Conservation (phyloP, 2,329 filamentous ascomycete species). For the Purpureocillium lavendulum region DNA sequence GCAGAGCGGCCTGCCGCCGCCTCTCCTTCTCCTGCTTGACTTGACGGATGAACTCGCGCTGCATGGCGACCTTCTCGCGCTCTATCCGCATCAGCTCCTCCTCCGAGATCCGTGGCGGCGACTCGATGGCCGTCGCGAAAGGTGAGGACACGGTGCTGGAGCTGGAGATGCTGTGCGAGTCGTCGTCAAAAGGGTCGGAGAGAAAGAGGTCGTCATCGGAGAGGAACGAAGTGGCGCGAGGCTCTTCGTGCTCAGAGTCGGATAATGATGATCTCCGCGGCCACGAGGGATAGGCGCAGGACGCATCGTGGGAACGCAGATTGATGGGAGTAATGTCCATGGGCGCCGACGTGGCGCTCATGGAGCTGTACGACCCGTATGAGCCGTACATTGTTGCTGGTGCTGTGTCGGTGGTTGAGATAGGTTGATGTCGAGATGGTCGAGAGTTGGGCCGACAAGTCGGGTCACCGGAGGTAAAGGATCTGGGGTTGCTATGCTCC, state of each 20-base stretch:
- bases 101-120: constrained; percentile 30
- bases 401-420: constrained; percentile 9
- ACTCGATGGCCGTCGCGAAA: constrained; percentile 14
- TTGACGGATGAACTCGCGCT: constrained; percentile 44
- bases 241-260: constrained; percentile 28
- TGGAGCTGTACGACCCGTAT: constrained; percentile 42
- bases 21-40: constrained; percentile 47
- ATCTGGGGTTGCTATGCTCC: constrained; percentile 6
- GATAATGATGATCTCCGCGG: constrained; percentile 45
- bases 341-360: constrained; percentile 32
- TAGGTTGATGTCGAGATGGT: no score
- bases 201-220: constrained; percentile 58
- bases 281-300: constrained; percentile 52
- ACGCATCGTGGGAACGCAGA: constrained; percentile 30
- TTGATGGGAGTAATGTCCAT: constrained; percentile 37
- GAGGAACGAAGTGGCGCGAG: constrained; percentile 46
- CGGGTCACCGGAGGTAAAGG: no score
- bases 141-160: constrained; percentile 31
- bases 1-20: constrained; percentile 30
- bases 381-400: constrained; percentile 37
- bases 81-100: constrained; percentile 42
- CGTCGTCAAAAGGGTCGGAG: constrained; percentile 40
- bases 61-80: constrained; percentile 39
- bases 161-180: constrained; percentile 38
- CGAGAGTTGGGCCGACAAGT: no score